Base-by-base conservation (phyloP, 371 early-diverging fungal genomes). In the Globomyces sp. region DNA sequence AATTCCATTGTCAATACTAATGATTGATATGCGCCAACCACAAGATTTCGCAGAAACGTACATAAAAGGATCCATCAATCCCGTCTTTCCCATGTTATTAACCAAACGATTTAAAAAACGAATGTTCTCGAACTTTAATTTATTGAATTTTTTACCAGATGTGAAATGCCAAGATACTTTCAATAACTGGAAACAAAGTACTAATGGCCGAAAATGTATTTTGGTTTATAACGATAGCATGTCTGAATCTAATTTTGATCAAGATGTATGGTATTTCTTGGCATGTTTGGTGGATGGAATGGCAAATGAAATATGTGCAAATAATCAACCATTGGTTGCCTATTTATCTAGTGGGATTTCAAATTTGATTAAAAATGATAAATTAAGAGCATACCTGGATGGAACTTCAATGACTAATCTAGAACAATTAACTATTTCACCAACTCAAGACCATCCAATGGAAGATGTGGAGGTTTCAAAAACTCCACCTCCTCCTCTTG, bases 211-310 rank as follows among this genome's bases (percentile, higher is more conserved):
- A 47, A 53, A 69, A 37, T 50, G 64, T 1, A 68, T 80, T 39
- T 63, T 80, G 24, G 71, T 80, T 2, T 75, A 66, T 45, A 78
- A 80, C 61, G 74, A 73, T 5, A 71, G 70, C 3, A 72, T 76
- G 77, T 40, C 36, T 2, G 66, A 64, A 66, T 45, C 44, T 67
- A 71, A 6, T 13, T 13, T 42, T 36, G 68, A 68, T 51, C 46
- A 42, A 13, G 59, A 68, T 37, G 52, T 43, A 4, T 65, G 52
- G 57, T 67, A 58, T 4, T 48, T 65, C 34, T 46, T 74, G 4
- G 57, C 40, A 9, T 64, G 61, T 41, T 65, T 74, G 24, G 47
- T 46, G 1, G 58, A 66, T 34, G 71, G 71, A 1, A 37, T 70
- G 55, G 55, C 65, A 42, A 53, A 39, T n/a, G 71, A 67, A 34